Percentiles rank a stretch among this genome's conserved stretches.
phyloP scores from a whole-genome alignment of 768 basidiomycete genomes.

The Suillus clintonianus region DNA sequence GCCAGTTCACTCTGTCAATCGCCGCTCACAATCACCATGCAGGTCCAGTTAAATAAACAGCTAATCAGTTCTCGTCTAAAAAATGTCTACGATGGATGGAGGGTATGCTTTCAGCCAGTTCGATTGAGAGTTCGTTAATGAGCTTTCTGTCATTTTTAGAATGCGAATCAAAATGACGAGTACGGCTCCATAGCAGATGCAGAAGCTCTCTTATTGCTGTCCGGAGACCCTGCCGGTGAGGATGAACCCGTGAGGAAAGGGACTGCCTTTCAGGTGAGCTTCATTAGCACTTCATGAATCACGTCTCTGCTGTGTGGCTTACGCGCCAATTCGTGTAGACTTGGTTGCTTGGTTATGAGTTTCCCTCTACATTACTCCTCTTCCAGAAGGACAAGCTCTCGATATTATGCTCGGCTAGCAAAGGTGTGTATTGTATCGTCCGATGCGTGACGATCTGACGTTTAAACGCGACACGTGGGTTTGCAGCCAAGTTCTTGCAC shows the following conservation, averaged over 20 bases:
- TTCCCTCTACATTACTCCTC: constrained; percentile 89
- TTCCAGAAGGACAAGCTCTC: constrained; percentile 76
- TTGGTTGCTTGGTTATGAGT: constrained; percentile 97
- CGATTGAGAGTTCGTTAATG: constrained; percentile 15
- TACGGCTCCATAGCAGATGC: constrained; percentile 65
- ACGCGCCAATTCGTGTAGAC: constrained; percentile 53
- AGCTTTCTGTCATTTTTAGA: constrained; percentile 39
- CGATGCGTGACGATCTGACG: constrained; percentile 6
- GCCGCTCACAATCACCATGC: constrained; percentile 41
- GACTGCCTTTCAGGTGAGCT: constrained; percentile 83
- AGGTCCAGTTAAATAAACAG: constrained; percentile 71
- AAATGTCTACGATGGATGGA: constrained; percentile 63
- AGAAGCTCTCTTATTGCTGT: constrained; percentile 69
- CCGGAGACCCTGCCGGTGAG: constrained; percentile 80
- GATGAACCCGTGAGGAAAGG: constrained; percentile 92
- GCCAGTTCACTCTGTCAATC: constrained; percentile 11
- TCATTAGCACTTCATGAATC: neutral
- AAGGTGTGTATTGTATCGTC: constrained; percentile 54
- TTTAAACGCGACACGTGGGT: constrained; percentile 14
- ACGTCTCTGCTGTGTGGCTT: constrained; percentile 1
- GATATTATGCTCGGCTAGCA: constrained; percentile 85
- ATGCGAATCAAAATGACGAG: constrained; percentile 68
- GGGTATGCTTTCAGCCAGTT: constrained; percentile 39
- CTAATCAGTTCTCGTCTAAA: constrained; percentile 58
- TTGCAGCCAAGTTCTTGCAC: constrained; percentile 78